phyloP scores from a whole-genome alignment of 2,329 filamentous ascomycete genomes.

The Cadophora gregata region DNA sequence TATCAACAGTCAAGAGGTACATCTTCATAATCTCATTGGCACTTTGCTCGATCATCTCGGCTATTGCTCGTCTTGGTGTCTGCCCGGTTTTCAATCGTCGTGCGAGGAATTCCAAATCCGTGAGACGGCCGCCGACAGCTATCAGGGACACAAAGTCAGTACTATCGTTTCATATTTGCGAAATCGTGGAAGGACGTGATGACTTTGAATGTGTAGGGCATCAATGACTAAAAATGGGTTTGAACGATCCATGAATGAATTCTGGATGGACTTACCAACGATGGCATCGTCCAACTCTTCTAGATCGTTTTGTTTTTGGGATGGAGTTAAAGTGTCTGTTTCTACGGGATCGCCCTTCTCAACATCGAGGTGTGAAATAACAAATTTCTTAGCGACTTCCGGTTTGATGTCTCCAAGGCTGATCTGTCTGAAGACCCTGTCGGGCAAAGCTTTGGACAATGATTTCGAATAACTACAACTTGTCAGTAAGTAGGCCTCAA shows the following conservation, averaged over 20 bases:
- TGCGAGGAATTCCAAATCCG: conserved; percentile 93
- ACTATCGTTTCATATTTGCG: neutral
- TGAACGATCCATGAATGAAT: too few species aligned
- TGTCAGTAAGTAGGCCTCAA: neutral
- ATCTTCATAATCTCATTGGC: conserved; percentile 92
- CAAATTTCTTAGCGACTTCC: conserved; percentile 85
- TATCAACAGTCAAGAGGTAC: conserved; percentile 71
- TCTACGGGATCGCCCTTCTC: conserved; percentile 46
- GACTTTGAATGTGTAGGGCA: too few species aligned
- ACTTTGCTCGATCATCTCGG: conserved; percentile 87
- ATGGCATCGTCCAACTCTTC: conserved; percentile 82
- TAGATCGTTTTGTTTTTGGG: conserved; percentile 55
- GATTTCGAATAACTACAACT: conserved; percentile 72
- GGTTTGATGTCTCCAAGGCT: conserved; percentile 85
- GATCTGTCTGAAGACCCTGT: conserved; percentile 87
- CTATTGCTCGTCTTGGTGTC: conserved; percentile 77
- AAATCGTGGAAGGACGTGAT: neutral
- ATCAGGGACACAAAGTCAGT: neutral
- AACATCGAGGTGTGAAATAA: conserved; percentile 77
- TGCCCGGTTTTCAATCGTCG: conserved; percentile 88
- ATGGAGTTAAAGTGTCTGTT: conserved; percentile 41
- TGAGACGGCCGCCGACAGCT: conserved; percentile 87
- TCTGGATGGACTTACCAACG: conserved; percentile 44
- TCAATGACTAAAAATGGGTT: too few species aligned
- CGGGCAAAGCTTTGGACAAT: conserved; percentile 84